Evolutionary conservation across 768 basidiomycete species (phyloP).

Genomic region (Calocybe gangraenosa): DNA sequence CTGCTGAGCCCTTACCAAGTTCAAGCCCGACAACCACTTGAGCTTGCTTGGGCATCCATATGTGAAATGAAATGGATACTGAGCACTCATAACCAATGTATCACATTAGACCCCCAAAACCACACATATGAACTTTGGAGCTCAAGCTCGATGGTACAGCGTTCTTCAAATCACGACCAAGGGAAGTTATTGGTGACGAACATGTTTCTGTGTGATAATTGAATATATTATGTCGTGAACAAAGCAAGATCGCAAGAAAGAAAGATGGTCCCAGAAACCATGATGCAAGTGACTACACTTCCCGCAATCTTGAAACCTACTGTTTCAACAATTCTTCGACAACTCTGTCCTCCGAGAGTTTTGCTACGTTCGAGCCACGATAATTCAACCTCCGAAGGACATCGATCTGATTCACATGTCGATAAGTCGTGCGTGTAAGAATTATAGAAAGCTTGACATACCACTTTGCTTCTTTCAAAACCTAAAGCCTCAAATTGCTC

Average conservation of each 20-base stretch:
- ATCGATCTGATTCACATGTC: slow-evolving; percentile 57
- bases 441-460: slow-evolving; percentile 38
- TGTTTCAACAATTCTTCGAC: slow-evolving; percentile 82
- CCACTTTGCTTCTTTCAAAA: slow-evolving; percentile 80
- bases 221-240: neutral
- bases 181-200: neutral
- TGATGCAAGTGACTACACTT: neutral
- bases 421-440: slow-evolving; percentile 3
- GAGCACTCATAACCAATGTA: too few species aligned
- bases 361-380: slow-evolving; percentile 73
- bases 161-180: neutral
- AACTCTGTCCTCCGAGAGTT: slow-evolving; percentile 78
- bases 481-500: slow-evolving; percentile 81
- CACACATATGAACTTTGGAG: too few species aligned
- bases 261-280: slow-evolving; percentile 4
- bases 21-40: too few species aligned
- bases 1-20: too few species aligned
- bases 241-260: neutral
- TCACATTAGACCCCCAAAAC: too few species aligned
- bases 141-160: neutral
- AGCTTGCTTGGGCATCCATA: too few species aligned
- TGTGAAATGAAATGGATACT: too few species aligned
- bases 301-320: slow-evolving; percentile 7
- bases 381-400: slow-evolving; percentile 87
- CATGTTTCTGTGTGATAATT: neutral